A percentile compares a stretch with the other conserved stretches of the same genome.
These are phyloP conservation scores for Plasmopara muralis DNA, from an alignment of 352 stramenopile genomes.

Conservation along the genomic window DNA sequence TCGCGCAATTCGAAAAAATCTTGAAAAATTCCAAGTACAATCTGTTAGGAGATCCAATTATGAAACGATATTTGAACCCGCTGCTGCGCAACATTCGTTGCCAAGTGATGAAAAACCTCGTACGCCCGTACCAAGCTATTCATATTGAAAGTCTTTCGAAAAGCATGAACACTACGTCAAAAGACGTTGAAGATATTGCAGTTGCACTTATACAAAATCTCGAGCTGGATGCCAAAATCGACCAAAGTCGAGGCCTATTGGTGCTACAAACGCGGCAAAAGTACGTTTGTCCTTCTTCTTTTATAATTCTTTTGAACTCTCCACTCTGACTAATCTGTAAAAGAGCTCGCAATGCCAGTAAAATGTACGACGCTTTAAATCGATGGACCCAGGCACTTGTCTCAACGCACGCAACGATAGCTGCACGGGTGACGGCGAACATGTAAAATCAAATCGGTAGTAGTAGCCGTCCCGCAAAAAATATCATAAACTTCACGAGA, in stretches of 20 bases:
- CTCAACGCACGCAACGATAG: slow-evolving; percentile 42
- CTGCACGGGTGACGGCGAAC: slow-evolving; percentile 28
- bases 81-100: slow-evolving; percentile 91
- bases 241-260: slow-evolving; percentile 72
- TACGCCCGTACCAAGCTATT: slow-evolving; percentile 89
- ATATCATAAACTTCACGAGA: too few species aligned
- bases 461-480: too few species aligned
- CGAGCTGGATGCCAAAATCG: slow-evolving; percentile 84
- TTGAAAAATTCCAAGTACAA: slow-evolving; percentile 88
- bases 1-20: slow-evolving; percentile 90
- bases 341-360: slow-evolving; percentile 48
- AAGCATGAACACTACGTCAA: slow-evolving; percentile 84
- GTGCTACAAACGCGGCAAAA: slow-evolving; percentile 46
- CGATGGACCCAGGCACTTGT: slow-evolving; percentile 51
- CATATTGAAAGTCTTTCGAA: slow-evolving; percentile 80
- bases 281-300: slow-evolving; percentile 14
- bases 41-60: slow-evolving; percentile 91
- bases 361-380: slow-evolving; percentile 65
- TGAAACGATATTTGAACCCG: slow-evolving; percentile 86
- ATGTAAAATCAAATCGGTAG: slow-evolving; percentile 9
- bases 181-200: slow-evolving; percentile 87
- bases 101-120: slow-evolving; percentile 88
- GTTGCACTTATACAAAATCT: slow-evolving; percentile 90
- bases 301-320: too few species aligned
- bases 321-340: too few species aligned